Base-by-base conservation (phyloP, 768 basidiomycete species). In the Asterophora parasitica region DNA sequence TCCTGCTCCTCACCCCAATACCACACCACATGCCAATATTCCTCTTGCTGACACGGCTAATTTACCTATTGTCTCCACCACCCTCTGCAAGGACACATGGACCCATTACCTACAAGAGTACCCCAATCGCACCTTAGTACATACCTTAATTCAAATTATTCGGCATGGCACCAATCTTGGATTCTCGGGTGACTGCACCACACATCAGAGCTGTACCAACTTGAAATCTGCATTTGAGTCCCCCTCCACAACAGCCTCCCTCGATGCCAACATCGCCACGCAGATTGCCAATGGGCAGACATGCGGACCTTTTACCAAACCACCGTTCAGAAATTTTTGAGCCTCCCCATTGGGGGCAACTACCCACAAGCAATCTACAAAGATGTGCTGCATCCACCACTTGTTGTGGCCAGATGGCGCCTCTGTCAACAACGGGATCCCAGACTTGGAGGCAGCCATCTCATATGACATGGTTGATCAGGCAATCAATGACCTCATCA, bases 391-490 rank as follows among this genome's bases (percentile, higher is more conserved):
- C 4, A 64, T 66, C 17, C 53, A 64, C 19, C 65, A 67, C 44
- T 56, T 68, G 2, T 38, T 20, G 5, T 38, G 37, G 37, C 65
- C 59, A 3, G 32, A 45, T 4, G 51, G 54, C n/a, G 26, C 15
- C 6, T 64, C 62, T 0, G 62, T 67, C 32, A 67, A 67, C 33
- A 56, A 63, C 36, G 60, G 61, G 11, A 64, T 70, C 41, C 55
- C 64, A 1, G 59, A 68, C n/a, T 16, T 41, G 1, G 58, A 68
- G 49, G 64, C 56, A 7, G 39, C 30, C 11, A 68, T 70, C 6
- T 6, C 31, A 0, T 70, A 69, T 44, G 62, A n/a, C n/a, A n/a
- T n/a, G n/a, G n/a, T n/a, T n/a, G n/a, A n/a, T n/a, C n/a, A n/a
- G n/a, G n/a, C n/a, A 71, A 38, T 62, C n/a, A 7, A 55, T 2